These are phyloP conservation scores for Stephania japonica DNA, from an alignment of 164 flowering plant genomes.

Conservation along the genomic window DNA sequence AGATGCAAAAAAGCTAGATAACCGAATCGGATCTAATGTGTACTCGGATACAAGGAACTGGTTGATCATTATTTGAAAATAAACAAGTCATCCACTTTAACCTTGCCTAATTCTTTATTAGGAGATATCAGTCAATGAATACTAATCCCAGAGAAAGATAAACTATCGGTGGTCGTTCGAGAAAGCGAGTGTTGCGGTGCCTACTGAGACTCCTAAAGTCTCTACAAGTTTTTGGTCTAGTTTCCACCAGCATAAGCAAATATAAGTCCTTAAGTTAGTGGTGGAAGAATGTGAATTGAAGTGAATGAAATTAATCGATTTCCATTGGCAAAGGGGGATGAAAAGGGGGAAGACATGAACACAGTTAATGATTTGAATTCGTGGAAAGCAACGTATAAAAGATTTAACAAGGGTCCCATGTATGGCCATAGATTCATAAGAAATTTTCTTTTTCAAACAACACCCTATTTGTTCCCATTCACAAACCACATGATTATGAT, in stretches of 20 bases:
- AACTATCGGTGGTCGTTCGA: no score
- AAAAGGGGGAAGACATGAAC: neutral
- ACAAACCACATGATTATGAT: neutral
- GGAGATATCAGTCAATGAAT: neutral
- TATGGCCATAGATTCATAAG: neutral
- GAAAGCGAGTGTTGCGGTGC: conserved; percentile 3
- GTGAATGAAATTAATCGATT: neutral
- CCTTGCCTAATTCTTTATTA: neutral
- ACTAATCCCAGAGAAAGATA: neutral
- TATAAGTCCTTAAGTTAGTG: neutral
- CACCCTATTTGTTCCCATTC: neutral
- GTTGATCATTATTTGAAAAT: neutral
- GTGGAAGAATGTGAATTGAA: neutral
- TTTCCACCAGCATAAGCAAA: neutral
- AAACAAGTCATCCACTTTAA: neutral
- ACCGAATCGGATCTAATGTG: neutral
- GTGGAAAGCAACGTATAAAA: neutral
- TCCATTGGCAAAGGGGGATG: neutral
- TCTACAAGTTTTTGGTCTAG: neutral
- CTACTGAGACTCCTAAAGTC: neutral
- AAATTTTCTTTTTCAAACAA: conserved; percentile 1
- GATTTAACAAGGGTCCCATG: neutral
- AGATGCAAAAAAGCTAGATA: neutral
- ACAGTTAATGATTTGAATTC: neutral
- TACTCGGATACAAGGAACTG: neutral